Conservation (phyloP, 148 eudicot genomes). For the Vaccinium myrtillus region DNA sequence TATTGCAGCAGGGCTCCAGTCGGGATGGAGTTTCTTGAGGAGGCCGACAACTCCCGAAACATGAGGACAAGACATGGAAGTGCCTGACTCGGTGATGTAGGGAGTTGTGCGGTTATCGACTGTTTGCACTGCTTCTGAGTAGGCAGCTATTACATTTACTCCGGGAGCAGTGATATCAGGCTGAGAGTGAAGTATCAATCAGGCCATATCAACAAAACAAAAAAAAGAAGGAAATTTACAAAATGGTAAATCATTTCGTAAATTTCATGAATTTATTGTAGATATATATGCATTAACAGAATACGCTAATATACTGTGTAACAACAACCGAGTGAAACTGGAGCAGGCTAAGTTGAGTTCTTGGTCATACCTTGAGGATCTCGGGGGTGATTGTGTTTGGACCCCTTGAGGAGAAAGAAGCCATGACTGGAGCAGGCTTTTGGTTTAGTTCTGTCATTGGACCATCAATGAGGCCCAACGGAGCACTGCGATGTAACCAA, state of each 20-base stretch:
- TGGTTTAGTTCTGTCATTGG: slow-evolving; percentile 18
- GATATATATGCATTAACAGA: background rate
- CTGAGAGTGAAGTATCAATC: slow-evolving; percentile 24
- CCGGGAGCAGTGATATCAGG: slow-evolving; percentile 82
- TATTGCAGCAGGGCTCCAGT: slow-evolving; percentile 70
- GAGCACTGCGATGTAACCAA: slow-evolving; percentile 20
- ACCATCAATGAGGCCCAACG: slow-evolving; percentile 30
- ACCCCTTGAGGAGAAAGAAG: slow-evolving; percentile 66
- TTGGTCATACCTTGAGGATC: slow-evolving; percentile 49
- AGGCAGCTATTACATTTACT: slow-evolving; percentile 61
- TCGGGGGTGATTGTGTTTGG: slow-evolving; percentile 53
- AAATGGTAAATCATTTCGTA: background rate
- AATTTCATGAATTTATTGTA: background rate
- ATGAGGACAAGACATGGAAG: slow-evolving; percentile 82
- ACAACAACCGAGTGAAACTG: background rate
- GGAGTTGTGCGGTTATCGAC: slow-evolving; percentile 21
- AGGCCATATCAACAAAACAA: no score
- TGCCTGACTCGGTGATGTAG: slow-evolving; percentile 40
- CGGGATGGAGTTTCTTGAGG: slow-evolving; percentile 48
- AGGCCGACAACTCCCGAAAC: slow-evolving; percentile 60
- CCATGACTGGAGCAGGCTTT: slow-evolving; percentile 63
- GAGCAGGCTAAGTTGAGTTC: background rate
- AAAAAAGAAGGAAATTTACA: background rate
- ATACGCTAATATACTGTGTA: background rate
- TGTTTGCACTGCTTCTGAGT: slow-evolving; percentile 10